Percentiles rank a stretch among this genome's conserved stretches.
These are phyloP conservation scores for Solanum hybrid DNA, from an alignment of 305 asterid genomes.

Conservation along the genomic window DNA sequence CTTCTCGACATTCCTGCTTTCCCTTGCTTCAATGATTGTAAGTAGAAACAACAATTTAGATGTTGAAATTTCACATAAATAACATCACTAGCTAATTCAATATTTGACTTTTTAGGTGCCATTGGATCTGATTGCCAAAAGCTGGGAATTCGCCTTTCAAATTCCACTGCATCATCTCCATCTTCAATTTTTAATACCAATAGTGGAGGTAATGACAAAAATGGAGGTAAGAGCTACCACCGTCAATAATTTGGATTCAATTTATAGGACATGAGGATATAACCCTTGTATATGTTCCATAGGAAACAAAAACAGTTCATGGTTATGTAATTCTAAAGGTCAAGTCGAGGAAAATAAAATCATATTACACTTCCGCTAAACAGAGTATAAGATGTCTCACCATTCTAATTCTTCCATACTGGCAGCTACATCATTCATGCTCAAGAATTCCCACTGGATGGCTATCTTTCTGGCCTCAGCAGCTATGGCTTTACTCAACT, in stretches of 20 bases:
- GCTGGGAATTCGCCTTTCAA: slow-evolving; percentile 37
- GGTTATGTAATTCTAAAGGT: neutral
- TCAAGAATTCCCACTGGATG: slow-evolving; percentile 38
- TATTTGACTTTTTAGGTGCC: slow-evolving; percentile 36
- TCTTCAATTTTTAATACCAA: neutral
- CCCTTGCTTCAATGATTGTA: slow-evolving; percentile 69
- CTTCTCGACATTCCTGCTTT: slow-evolving; percentile 40
- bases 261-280: neutral
- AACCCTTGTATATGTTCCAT: neutral
- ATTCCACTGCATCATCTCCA: slow-evolving; percentile 29
- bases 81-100: neutral
- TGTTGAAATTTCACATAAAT: neutral
- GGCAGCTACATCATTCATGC: slow-evolving; percentile 32
- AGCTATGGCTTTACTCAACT: slow-evolving; percentile 6
- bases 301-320: neutral
- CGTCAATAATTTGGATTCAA: neutral
- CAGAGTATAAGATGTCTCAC: neutral
- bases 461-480: slow-evolving; percentile 24
- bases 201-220: neutral
- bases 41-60: neutral
- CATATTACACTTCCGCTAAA: neutral
- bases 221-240: neutral
- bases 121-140: slow-evolving; percentile 48
- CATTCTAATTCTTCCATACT: neutral
- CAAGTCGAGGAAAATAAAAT: neutral